Evolutionary conservation across 306 rosid species (phyloP), one percentile per base, ranked within the genome.

Genomic region (Bauhinia variegata): DNA sequence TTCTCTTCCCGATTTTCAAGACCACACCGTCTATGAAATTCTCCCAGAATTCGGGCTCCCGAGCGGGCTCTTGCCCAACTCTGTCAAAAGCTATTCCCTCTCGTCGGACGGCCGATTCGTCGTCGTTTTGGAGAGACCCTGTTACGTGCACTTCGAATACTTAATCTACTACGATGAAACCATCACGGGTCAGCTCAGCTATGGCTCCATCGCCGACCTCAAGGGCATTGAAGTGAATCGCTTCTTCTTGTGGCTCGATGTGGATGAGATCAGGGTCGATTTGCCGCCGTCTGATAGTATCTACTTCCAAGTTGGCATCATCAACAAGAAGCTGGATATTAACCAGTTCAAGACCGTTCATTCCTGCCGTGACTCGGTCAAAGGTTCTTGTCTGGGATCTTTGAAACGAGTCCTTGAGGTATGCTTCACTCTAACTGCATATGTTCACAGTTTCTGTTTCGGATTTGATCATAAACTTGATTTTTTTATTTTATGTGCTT

Each of bases 261-360:
- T 95, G 0, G 89, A 83, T n/a, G 92, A 95, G 88, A 95, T 95
- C 85, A 76, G 80, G 55, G 96, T 95, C 64, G 99, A 88, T 88
- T 86, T 91, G 84, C 97, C 99, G 8, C 95, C 99, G 3, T 83
- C 97, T 0, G 70, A 74, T 34, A 76, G 54, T 10, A 95, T 95
- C 49, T 95, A 95, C 74, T 91, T 95, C 68, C 89, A 83, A 31
- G 96, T 95, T 3, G 99, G 97, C 0, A 43, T 90, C 50, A 80
- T 90, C 53, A 95, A 95, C 75, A 95, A 90, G 89, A 86, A 76
- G 80, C 97, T 95, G 6, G 82, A 70, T 48, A 23, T 91, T 37
- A 81, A 80, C 55, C 97, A 95, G 83, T 95, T 95, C 75, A 68
- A 79, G 72, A 80, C 79, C 7, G 82, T 92, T 43, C 92, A 17